Evolutionary conservation across 2,329 filamentous ascomycete species (phyloP), one percentile per base, ranked within the genome.

Genomic region (Setomelanomma holmii): DNA sequence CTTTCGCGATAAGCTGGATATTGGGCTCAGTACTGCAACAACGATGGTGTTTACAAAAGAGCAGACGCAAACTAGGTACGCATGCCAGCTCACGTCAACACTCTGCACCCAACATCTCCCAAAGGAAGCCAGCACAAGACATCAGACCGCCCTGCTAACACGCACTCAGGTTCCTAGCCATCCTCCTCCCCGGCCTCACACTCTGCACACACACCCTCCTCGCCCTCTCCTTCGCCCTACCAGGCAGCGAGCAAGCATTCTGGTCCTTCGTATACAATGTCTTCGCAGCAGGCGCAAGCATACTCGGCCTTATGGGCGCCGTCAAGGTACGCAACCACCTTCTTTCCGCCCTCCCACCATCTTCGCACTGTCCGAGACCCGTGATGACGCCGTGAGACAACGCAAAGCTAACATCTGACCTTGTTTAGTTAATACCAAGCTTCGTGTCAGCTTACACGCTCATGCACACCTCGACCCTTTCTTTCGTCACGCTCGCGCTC

Each of bases 281-380:
- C 53, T 66, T 78, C 27, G 75, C 76, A 16, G 72, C 72, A 49
- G 55, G 74, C 7, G 61, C 76, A 38, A 77, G 75, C 55, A 56
- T 75, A 8, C 61, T 78, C 40, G 78, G 78, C 4, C 52, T 80
- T 21, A 46, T 78, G n/a, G 78, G 78, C 39, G 76, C 76, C 24
- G 36, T 78, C n/a, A 69, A 71, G 63, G 79, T 80, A 72, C n/a
- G 38, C 19, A 35, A 34, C 40, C 8, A 35, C 33, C 8, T 4
- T 17, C 34, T 36, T n/a, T n/a, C n/a, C n/a, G n/a, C n/a, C n/a
- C n/a, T n/a, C n/a, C n/a, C n/a, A n/a, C n/a, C n/a, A n/a, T n/a
- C n/a, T n/a, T n/a, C n/a, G n/a, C n/a, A 16, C 14, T 4, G 10
- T 36, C 16, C 34, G 14, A 38, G 47, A 38, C 23, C 45, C 14